Percentiles rank a stretch among this genome's conserved stretches.
These are phyloP conservation scores for Monoraphidium neglectum DNA, from an alignment of 139 green algal species.

Conservation along the genomic window DNA sequence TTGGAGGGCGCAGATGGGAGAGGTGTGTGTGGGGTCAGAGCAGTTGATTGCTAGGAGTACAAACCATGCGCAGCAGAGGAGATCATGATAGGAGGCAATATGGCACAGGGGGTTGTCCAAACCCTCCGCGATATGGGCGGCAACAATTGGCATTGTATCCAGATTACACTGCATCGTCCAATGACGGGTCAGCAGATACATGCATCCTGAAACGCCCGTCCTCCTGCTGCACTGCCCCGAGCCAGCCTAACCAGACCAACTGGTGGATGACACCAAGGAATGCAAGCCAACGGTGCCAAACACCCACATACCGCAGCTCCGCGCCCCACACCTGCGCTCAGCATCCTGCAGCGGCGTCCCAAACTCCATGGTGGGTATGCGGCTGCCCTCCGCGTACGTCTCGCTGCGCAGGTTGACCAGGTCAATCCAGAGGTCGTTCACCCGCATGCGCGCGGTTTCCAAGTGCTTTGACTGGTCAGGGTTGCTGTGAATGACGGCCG, in stretches of 20 bases:
- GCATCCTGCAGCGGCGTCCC: slow-evolving; percentile 77
- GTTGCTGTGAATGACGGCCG: slow-evolving; percentile 93
- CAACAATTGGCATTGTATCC: too few relatives aligned
- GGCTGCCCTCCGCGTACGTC: slow-evolving; percentile 83
- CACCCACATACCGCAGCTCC: neutral
- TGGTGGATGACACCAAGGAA: too few relatives aligned
- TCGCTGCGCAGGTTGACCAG: slow-evolving; percentile 97
- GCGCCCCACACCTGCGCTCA: slow-evolving; percentile 8
- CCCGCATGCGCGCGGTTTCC: slow-evolving; percentile 93
- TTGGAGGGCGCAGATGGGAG: neutral
- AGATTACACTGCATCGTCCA: too few relatives aligned
- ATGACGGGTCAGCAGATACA: too few relatives aligned
- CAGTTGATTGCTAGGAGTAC: neutral
- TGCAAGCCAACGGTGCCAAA: too few relatives aligned
- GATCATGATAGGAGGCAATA: too few relatives aligned
- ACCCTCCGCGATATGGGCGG: too few relatives aligned
- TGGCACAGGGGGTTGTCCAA: too few relatives aligned
- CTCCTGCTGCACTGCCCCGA: too few relatives aligned
- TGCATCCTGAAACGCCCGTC: too few relatives aligned
- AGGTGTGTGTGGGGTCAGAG: neutral
- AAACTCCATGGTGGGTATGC: slow-evolving; percentile 93
- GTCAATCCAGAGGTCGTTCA: slow-evolving; percentile 75
- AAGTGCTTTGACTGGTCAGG: slow-evolving; percentile 99
- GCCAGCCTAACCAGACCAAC: too few relatives aligned
- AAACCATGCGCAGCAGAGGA: too few relatives aligned